Percentiles rank a stretch among this genome's conserved stretches.
phyloP scores from a whole-genome alignment of 2,329 filamentous ascomycete genomes.

The Phyllosticta citribraziliensis region DNA sequence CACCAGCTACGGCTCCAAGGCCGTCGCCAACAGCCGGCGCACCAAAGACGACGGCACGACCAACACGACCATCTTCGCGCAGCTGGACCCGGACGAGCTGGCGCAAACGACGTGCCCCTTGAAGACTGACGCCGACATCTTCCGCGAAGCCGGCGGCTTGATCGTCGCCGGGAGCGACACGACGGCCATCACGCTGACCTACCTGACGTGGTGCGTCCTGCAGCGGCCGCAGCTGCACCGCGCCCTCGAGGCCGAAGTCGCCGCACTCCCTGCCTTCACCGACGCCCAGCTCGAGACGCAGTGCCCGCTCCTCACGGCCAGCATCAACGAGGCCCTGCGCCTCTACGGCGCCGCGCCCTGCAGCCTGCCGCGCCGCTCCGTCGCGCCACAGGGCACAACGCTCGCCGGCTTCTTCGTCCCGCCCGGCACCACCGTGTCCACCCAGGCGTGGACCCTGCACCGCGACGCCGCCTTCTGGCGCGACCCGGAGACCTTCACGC shows the following conservation, averaged over 20 bases:
- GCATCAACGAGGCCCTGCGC: conserved; percentile 31
- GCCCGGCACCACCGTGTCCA: conserved; percentile 25
- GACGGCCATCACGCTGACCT: conserved; percentile 24
- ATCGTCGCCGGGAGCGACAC: conserved; percentile 29
- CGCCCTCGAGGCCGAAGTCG: conserved; percentile 18
- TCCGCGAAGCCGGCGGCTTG: conserved; percentile 23
- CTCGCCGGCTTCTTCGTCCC: conserved; percentile 29
- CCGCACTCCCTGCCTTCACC: conserved; percentile 12
- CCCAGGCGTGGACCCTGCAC: conserved; percentile 31
- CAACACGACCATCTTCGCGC: conserved; percentile 23
- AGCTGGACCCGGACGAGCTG: conserved; percentile 23
- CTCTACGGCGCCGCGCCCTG: conserved; percentile 28
- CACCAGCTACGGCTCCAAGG: conserved; percentile 20
- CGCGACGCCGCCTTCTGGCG: conserved; percentile 16
- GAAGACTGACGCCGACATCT: conserved; percentile 22
- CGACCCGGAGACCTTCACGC: conserved; percentile 8
- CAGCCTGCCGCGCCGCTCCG: conserved; percentile 23
- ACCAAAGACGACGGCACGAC: conserved; percentile 15
- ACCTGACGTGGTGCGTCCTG: conserved; percentile 25
- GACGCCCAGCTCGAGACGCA: conserved; percentile 20
- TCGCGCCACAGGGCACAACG: conserved; percentile 23
- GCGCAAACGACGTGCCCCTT: conserved; percentile 21
- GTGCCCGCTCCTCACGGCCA: conserved; percentile 23
- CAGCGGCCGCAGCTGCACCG: conserved; percentile 15
- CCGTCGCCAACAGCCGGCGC: conserved; percentile 20